Evolutionary conservation across 495 filamentous ascomycete genomes (phyloP).

Genomic region (Aspergillus cristatus): DNA sequence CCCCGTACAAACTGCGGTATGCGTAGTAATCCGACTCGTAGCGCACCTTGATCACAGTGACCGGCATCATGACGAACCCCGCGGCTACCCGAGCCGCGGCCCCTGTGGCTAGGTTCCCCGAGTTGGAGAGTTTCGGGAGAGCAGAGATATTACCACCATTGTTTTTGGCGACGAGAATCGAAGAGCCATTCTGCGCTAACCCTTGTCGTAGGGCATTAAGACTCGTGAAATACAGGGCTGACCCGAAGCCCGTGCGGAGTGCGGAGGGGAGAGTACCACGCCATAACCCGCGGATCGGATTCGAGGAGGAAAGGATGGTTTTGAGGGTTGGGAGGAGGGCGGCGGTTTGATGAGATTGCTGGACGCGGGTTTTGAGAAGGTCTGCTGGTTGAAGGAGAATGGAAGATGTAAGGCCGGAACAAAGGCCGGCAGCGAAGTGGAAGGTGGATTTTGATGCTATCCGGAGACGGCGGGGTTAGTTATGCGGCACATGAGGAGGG

Average conservation of each 20-base stretch:
- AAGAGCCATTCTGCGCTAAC: conserved; percentile 39
- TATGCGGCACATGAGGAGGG: not conserved
- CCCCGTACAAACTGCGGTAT: conserved; percentile 68
- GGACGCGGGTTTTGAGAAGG: conserved; percentile 90
- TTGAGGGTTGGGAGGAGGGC: conserved; percentile 63
- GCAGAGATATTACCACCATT: conserved; percentile 36
- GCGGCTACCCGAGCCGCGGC: conserved; percentile 74
- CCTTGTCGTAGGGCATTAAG: conserved; percentile 73
- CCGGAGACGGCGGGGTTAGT: not conserved
- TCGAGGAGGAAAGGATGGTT: conserved; percentile 50
- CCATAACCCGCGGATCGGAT: conserved; percentile 74
- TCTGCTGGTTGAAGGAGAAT: conserved; percentile 92
- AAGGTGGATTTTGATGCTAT: conserved; percentile 47
- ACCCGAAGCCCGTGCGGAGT: conserved; percentile 85
- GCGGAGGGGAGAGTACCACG: conserved; percentile 86
- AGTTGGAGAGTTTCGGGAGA: conserved; percentile 75
- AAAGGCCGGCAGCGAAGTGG: conserved; percentile 84
- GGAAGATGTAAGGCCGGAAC: conserved; percentile 77
- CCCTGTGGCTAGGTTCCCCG: conserved; percentile 77
- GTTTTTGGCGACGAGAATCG: conserved; percentile 14
- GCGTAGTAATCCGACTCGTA: conserved; percentile 80
- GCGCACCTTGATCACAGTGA: conserved; percentile 94
- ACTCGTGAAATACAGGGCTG: conserved; percentile 86
- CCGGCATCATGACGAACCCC: conserved; percentile 88
- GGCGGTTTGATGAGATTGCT: conserved; percentile 49